Percentiles rank a stretch among this genome's conserved stretches.
Conservation (phyloP, 306 rosid genomes). For the Vachellia collinsii region DNA sequence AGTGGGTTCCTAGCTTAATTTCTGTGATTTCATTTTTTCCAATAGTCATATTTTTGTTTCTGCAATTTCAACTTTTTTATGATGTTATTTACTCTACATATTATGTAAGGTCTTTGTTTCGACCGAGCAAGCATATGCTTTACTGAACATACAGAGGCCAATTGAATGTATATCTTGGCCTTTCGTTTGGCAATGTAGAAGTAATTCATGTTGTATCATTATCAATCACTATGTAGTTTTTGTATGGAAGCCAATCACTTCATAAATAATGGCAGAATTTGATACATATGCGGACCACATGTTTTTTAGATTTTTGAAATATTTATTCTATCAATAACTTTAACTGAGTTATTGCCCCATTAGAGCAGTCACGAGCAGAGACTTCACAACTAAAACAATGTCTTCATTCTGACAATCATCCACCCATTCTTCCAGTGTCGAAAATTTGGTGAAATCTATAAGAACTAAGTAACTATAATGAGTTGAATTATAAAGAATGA, state of each 20-base stretch:
- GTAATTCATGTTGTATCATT: not conserved
- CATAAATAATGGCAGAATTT: not conserved
- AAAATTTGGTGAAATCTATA: no score
- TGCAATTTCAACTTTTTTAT: conserved; percentile 33
- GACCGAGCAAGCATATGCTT: conserved; percentile 19
- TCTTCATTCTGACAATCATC: no score
- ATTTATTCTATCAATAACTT: no score
- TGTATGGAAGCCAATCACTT: not conserved
- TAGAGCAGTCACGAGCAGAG: no score
- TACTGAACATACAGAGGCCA: not conserved
- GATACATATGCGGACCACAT: not conserved
- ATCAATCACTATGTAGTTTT: not conserved
- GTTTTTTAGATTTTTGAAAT: not conserved
- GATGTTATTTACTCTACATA: conserved; percentile 43
- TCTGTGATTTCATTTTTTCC: conserved; percentile 32
- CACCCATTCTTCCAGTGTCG: no score
- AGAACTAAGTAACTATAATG: no score
- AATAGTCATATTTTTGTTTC: not conserved
- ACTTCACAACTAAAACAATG: no score
- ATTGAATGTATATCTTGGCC: not conserved
- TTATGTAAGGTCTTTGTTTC: not conserved
- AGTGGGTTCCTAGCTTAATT: conserved; percentile 38
- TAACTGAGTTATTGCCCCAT: no score
- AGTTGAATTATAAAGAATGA: no score
- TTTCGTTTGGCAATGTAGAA: not conserved